Percentiles rank a stretch among this genome's conserved stretches.
Conservation (phyloP, 306 rosid genomes). For the Prunus campanulata region DNA sequence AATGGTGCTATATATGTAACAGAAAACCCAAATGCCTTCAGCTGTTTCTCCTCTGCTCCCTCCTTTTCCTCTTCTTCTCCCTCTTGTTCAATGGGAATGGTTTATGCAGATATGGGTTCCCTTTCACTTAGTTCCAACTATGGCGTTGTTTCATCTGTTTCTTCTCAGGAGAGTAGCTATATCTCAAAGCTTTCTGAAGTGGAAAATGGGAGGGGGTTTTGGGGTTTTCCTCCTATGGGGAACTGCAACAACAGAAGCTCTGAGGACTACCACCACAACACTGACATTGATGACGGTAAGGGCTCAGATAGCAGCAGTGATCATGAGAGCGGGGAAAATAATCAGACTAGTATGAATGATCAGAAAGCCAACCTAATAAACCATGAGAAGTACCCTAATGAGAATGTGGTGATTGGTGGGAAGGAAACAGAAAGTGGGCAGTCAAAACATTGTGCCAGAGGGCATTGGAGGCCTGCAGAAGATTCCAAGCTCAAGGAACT, state of each 20-base stretch:
- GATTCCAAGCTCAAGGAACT: slow-evolving; percentile 92
- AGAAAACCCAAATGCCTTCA: slow-evolving; percentile 34
- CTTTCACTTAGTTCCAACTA: slow-evolving; percentile 60
- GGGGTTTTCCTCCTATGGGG: slow-evolving; percentile 56
- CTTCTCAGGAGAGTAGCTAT: slow-evolving; percentile 50
- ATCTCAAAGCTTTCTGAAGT: slow-evolving; percentile 32
- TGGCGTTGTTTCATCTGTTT: slow-evolving; percentile 35
- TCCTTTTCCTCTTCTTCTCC: slow-evolving; percentile 23
- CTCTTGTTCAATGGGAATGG: slow-evolving; percentile 48
- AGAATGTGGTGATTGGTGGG: slow-evolving; percentile 31
- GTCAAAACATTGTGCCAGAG: slow-evolving; percentile 85
- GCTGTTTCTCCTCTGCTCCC: slow-evolving; percentile 16
- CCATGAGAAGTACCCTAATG: slow-evolving; percentile 34
- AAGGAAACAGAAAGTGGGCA: slow-evolving; percentile 56
- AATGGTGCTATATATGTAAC: slow-evolving; percentile 22
- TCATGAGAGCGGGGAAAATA: slow-evolving; percentile 40
- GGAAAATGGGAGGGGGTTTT: slow-evolving; percentile 38
- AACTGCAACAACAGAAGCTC: slow-evolving; percentile 34
- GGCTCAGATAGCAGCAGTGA: slow-evolving; percentile 55
- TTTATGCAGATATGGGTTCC: slow-evolving; percentile 61
- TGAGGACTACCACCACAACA: slow-evolving; percentile 39
- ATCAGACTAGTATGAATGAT: slow-evolving; percentile 19
- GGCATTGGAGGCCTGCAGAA: slow-evolving; percentile 99
- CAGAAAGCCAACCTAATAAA: neutral
- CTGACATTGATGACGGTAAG: slow-evolving; percentile 33